phyloP scores from a whole-genome alignment of 2,329 filamentous ascomycete genomes.

The Venturia carpophila region DNA sequence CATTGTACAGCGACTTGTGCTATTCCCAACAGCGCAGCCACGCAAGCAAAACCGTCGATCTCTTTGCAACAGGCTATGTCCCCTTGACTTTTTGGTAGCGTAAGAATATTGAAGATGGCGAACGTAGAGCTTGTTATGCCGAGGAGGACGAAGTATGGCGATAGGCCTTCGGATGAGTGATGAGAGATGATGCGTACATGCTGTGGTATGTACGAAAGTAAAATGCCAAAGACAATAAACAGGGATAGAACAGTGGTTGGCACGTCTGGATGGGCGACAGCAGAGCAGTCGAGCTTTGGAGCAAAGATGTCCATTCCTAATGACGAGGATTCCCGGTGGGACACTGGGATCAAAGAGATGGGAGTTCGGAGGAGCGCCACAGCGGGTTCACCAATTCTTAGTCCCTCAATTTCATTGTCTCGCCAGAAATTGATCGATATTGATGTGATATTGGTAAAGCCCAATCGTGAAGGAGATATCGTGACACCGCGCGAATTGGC shows the following conservation, averaged over 20 bases:
- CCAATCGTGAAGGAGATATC: too few species aligned
- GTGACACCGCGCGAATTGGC: too few species aligned
- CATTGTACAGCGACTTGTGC: conserved; percentile 88
- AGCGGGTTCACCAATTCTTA: too few species aligned
- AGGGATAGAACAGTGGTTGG: conserved; percentile 48
- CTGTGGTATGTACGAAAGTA: conserved; percentile 90
- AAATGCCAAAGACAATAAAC: conserved; percentile 79
- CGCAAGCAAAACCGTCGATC: conserved; percentile 73
- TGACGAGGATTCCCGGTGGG: background rate
- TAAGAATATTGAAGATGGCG: conserved; percentile 86
- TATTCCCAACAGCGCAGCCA: conserved; percentile 78
- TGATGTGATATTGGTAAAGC: too few species aligned
- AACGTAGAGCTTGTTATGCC: conserved; percentile 84
- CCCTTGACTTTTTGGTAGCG: conserved; percentile 70
- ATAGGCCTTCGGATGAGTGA: conserved; percentile 85
- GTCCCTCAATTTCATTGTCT: background rate
- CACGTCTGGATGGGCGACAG: conserved; percentile 41
- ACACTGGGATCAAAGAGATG: too few species aligned
- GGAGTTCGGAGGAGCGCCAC: too few species aligned
- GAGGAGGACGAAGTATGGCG: conserved; percentile 90
- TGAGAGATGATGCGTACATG: conserved; percentile 84
- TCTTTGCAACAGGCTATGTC: conserved; percentile 82
- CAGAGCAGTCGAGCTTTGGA: conserved; percentile 29
- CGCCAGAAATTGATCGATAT: too few species aligned
- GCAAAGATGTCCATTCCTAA: background rate